Conservation (phyloP, 495 filamentous ascomycete species). For the Penicillium ucsense region DNA sequence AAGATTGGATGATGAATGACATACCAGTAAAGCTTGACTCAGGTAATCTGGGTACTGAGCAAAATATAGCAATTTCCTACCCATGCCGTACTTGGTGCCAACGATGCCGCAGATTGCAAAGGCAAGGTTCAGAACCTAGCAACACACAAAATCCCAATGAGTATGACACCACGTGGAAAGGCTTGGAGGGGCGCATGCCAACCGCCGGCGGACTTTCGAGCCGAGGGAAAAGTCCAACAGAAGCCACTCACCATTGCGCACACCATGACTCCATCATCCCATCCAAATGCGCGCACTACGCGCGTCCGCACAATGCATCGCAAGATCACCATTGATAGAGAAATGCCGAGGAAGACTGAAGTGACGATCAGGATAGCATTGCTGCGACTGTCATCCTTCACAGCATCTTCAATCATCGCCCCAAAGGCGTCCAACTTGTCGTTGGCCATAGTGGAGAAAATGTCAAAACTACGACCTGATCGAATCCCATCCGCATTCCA, state of each 20-base stretch:
- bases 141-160: too few relatives aligned
- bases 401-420: conserved; percentile 4
- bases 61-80: conserved; percentile 16
- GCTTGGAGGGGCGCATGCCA: too few relatives aligned
- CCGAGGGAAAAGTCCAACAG: too few relatives aligned
- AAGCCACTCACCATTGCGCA: conserved; percentile 20
- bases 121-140: conserved; percentile 15
- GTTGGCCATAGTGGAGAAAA: conserved; percentile 7
- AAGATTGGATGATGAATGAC: neutral
- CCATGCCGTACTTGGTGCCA: conserved; percentile 22
- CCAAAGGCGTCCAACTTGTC: conserved; percentile 3
- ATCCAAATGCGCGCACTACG: conserved; percentile 21
- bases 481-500: conserved; percentile 4
- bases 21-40: conserved; percentile 19
- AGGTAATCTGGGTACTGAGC: conserved; percentile 11
- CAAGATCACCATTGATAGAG: conserved; percentile 15
- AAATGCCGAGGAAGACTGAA: conserved; percentile 22
- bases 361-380: conserved; percentile 21
- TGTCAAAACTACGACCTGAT: neutral
- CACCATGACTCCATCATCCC: conserved; percentile 25
- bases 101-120: conserved; percentile 23
- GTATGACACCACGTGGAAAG: too few relatives aligned
- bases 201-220: too few relatives aligned
- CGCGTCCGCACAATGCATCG: conserved; percentile 24
- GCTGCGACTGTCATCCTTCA: conserved; percentile 13